These are phyloP conservation scores for Yamadazyma taylorii DNA, from an alignment of 1,139 yeast genomes.

Conservation along the genomic window DNA sequence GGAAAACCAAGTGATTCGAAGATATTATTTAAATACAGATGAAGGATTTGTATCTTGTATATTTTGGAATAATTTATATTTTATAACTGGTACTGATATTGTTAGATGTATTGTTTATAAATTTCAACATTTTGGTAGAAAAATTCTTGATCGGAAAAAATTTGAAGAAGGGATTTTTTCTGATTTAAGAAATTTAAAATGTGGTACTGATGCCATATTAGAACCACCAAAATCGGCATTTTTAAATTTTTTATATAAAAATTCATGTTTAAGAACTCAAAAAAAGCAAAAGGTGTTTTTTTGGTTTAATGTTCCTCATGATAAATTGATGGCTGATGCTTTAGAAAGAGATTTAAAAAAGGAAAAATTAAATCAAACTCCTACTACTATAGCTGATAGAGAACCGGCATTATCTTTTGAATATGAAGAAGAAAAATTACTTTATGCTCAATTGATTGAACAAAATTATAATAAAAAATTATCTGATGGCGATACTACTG, in stretches of 20 bases:
- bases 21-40: conserved; percentile 82
- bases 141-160: conserved; percentile 81
- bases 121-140: conserved; percentile 87
- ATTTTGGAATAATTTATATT: conserved; percentile 87
- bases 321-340: conserved; percentile 89
- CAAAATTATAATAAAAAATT: conserved; percentile 41
- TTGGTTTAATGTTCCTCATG: conserved; percentile 97
- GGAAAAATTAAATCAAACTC: conserved; percentile 55
- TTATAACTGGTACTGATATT: conserved; percentile 94
- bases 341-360: conserved; percentile 88
- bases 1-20: conserved; percentile 80
- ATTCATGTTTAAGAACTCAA: conserved; percentile 88
- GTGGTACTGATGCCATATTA: conserved; percentile 84
- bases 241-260: conserved; percentile 78
- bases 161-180: conserved; percentile 97
- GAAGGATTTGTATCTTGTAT: conserved; percentile 93
- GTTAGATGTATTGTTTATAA: conserved; percentile 89
- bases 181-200: conserved; percentile 81
- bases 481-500: conserved; percentile 12
- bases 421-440: conserved; percentile 48
- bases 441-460: conserved; percentile 49
- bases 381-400: conserved; percentile 58
- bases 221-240: conserved; percentile 89
- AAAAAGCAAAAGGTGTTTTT: conserved; percentile 96
- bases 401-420: conserved; percentile 67